Percentiles rank a stretch among this genome's conserved stretches.
Conservation (phyloP, 2,329 filamentous ascomycete species). For the Diaporthe ampelina region DNA sequence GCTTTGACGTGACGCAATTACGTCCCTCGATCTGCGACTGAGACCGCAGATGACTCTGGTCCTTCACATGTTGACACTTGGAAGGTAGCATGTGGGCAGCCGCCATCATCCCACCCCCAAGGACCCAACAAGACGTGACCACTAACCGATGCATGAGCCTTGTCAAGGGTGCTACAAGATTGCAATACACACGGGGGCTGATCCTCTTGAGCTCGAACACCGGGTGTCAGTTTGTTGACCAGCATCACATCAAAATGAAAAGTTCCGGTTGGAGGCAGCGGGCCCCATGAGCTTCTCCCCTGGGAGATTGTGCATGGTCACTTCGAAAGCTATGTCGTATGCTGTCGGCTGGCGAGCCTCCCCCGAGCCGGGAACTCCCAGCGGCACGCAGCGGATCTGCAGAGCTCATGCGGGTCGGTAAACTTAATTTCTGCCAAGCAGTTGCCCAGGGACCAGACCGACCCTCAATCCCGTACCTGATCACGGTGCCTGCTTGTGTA, state of each 20-base stretch:
- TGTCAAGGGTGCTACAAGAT: neutral
- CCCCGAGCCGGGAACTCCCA: conserved; percentile 22
- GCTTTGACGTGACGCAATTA: neutral
- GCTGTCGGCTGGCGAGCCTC: neutral
- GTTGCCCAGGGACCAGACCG: neutral
- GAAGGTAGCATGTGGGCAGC: neutral
- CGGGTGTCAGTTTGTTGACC: neutral
- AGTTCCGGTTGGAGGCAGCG: neutral
- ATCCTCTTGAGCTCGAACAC: neutral
- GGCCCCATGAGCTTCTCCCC: neutral
- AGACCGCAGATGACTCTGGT: neutral
- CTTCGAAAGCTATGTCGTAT: neutral
- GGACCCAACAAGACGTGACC: neutral
- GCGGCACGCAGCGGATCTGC: conserved; percentile 12
- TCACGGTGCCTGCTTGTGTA: too few relatives aligned
- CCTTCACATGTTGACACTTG: neutral
- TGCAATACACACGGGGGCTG: neutral
- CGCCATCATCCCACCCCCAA: too few relatives aligned
- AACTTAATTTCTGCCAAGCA: conserved; percentile 7
- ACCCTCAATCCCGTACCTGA: too few relatives aligned
- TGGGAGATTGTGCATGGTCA: neutral
- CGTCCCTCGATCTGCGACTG: neutral
- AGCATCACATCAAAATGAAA: neutral
- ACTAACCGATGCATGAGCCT: too few relatives aligned
- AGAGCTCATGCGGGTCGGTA: neutral